Base-by-base conservation (phyloP, 2,329 filamentous ascomycete species). In the Cadophora sp. region DNA sequence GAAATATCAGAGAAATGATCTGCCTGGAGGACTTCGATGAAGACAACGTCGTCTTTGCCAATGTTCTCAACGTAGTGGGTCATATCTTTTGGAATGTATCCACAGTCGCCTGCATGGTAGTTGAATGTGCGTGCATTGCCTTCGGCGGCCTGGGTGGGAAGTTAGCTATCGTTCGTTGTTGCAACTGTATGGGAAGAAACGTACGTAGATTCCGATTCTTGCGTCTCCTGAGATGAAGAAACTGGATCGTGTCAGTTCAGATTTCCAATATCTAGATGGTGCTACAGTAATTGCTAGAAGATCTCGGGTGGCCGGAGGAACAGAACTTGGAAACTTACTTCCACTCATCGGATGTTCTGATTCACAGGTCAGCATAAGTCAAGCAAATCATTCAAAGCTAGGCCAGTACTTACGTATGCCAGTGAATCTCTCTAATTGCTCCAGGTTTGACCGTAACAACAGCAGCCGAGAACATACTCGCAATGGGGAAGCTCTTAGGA, bases 1-100 rank as follows among this genome's bases (percentile, higher is more conserved):
- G 80, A 79, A 51, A 84, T 78, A 73, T 76, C 77, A 77, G 73
- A 74, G 76, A 93, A 94, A 77, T 89, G 84, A 72, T 91, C 87
- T 0, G 90, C 86, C 61, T 89, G 84, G 80, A 94, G 91, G 19
- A 94, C 88, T 79, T 94, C 92, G 12, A 94, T 81, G 78, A 94
- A 91, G 76, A 92, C 89, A 2, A 94, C 79, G 22, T 91, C 87
- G 77, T 93, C 91, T 60, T 92, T 87, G n/a, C 91, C 89, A 50
- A 92, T 87, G 74, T 94, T 94, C 83, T 95, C 91, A 64, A 95
- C 91, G 76, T 93, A 94, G 76, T 94, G 91, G 3, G 90, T 92
- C 84, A 92, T 92, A 5, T 12, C 40, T 19, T 43, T 43, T 12
- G 40, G 40, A 14, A 43, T 43, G 40, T 43, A 43, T 19, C 40